Evolutionary conservation across 2,329 filamentous ascomycete species (phyloP).

Genomic region (Lachnellula hyalina): DNA sequence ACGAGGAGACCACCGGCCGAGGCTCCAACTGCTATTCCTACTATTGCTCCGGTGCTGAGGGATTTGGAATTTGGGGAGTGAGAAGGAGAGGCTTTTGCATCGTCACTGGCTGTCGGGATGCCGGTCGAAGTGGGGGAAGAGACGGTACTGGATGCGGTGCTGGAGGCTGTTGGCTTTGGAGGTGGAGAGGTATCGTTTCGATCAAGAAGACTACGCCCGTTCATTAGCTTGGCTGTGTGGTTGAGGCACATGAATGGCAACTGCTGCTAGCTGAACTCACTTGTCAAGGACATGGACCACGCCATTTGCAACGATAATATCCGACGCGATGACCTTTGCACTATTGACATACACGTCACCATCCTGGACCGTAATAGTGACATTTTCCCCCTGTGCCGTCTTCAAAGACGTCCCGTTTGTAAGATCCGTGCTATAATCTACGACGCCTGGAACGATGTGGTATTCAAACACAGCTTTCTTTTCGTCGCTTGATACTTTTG

Average conservation of each 20-base stretch:
- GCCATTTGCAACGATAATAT: conserved; percentile 50
- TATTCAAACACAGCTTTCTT: conserved; percentile 54
- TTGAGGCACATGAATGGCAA: background rate
- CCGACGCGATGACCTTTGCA: conserved; percentile 44
- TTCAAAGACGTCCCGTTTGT: conserved; percentile 33
- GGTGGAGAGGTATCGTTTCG: conserved; percentile 7
- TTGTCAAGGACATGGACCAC: conserved; percentile 54
- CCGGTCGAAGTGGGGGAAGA: background rate
- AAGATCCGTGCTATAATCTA: conserved; percentile 47
- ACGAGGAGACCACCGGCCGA: background rate
- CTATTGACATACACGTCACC: conserved; percentile 44
- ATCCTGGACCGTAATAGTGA: conserved; percentile 40
- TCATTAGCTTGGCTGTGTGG: background rate
- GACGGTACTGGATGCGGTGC: background rate
- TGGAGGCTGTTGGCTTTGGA: background rate
- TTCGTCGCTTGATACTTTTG: conserved; percentile 30
- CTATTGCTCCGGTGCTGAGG: background rate
- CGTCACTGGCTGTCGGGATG: background rate
- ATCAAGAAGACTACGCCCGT: conserved; percentile 7
- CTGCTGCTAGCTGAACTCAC: conserved; percentile 36
- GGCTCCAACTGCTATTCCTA: background rate
- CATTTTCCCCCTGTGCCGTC: conserved; percentile 42
- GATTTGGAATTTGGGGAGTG: background rate
- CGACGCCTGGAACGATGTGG: conserved; percentile 53
- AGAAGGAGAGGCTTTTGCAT: background rate